A percentile compares a stretch with the other conserved stretches of the same genome.
Conservation (phyloP, 129 eudicot genomes). For the Cynara cardunculus region DNA sequence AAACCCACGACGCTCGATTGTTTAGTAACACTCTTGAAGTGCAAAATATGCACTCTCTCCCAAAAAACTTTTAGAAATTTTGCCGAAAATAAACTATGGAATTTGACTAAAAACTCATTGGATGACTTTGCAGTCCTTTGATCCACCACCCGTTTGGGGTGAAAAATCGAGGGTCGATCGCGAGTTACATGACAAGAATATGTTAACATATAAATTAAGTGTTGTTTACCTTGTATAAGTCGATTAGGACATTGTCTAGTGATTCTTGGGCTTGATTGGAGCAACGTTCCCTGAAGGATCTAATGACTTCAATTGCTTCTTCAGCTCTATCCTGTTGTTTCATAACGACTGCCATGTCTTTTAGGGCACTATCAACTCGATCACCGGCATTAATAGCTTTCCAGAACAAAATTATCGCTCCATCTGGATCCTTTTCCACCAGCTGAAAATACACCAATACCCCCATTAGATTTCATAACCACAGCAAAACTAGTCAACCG, state of each 20-base stretch:
- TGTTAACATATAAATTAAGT: background rate
- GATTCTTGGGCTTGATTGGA: slow-evolving; percentile 86
- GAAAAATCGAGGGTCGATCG: too few relatives aligned
- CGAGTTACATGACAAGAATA: too few relatives aligned
- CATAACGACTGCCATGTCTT: slow-evolving; percentile 92
- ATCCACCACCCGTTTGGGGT: too few relatives aligned
- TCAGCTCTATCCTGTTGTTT: slow-evolving; percentile 80
- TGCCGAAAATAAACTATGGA: too few relatives aligned
- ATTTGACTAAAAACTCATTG: too few relatives aligned
- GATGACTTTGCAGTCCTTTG: too few relatives aligned
- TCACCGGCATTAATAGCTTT: slow-evolving; percentile 79
- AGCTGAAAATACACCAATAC: slow-evolving; percentile 32
- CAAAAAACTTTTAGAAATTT: too few relatives aligned
- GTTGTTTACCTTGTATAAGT: slow-evolving; percentile 68
- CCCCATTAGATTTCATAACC: too few relatives aligned
- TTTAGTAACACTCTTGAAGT: background rate
- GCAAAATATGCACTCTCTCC: background rate
- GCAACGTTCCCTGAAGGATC: slow-evolving; percentile 56
- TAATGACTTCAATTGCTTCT: slow-evolving; percentile 80
- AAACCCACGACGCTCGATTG: slow-evolving; percentile 7
- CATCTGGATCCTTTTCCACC: slow-evolving; percentile 73
- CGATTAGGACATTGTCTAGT: slow-evolving; percentile 77
- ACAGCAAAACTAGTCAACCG: too few relatives aligned
- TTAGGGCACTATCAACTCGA: slow-evolving; percentile 82
- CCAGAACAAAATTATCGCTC: slow-evolving; percentile 70